phyloP scores from a whole-genome alignment of 352 stramenopile genomes.

The Phytopythium ostracodes region DNA sequence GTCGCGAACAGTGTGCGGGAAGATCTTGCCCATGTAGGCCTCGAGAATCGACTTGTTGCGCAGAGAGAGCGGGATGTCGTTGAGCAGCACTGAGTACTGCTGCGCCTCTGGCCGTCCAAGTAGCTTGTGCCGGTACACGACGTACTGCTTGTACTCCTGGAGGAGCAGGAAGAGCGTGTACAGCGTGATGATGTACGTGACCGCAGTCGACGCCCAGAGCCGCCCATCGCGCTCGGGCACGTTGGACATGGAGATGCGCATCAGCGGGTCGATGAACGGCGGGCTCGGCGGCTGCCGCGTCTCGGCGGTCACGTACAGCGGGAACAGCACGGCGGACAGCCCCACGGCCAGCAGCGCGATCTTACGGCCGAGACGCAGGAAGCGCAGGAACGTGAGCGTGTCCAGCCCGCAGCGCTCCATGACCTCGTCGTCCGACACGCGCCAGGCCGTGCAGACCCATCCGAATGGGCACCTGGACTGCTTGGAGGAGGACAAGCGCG shows the following conservation, averaged over 20 bases:
- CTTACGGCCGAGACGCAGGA: conserved; percentile 64
- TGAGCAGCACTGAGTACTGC: conserved; percentile 75
- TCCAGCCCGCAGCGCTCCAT: conserved; percentile 71
- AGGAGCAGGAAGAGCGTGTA: conserved; percentile 58
- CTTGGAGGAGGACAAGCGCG: conserved; percentile 7
- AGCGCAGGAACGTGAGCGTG: conserved; percentile 67
- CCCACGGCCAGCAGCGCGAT: conserved; percentile 54
- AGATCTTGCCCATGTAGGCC: conserved; percentile 70
- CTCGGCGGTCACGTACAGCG: conserved; percentile 58
- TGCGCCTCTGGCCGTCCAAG: conserved; percentile 45
- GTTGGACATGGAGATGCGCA: conserved; percentile 76
- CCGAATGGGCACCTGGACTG: conserved; percentile 24
- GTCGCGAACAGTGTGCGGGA: conserved; percentile 49
- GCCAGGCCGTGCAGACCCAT: conserved; percentile 46
- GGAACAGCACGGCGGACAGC: conserved; percentile 58
- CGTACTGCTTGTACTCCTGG: conserved; percentile 63
- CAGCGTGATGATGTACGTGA: conserved; percentile 46
- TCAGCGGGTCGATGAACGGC: conserved; percentile 40
- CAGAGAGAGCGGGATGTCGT: conserved; percentile 57
- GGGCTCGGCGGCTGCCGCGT: conserved; percentile 12
- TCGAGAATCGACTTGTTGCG: conserved; percentile 57
- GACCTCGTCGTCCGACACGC: conserved; percentile 56
- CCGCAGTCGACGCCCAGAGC: conserved; percentile 59
- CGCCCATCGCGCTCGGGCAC: conserved; percentile 38
- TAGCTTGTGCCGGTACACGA: conserved; percentile 52